phyloP scores from a whole-genome alignment of 2,329 filamentous ascomycete genomes.

The Aspergillus sp. region DNA sequence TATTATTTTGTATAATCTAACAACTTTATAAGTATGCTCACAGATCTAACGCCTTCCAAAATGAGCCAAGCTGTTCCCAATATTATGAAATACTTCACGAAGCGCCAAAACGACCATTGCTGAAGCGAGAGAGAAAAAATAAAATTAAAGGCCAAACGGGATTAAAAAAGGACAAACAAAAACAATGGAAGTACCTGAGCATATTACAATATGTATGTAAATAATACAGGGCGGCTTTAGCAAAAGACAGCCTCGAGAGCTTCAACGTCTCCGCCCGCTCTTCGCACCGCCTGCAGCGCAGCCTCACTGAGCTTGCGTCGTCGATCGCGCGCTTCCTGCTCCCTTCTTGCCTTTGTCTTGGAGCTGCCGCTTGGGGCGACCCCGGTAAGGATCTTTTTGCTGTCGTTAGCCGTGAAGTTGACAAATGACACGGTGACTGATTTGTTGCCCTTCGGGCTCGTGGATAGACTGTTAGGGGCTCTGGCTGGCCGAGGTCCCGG shows the following conservation, averaged over 20 bases:
- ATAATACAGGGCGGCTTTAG: constrained; percentile 21
- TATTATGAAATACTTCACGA: background rate
- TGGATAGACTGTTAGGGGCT: constrained; percentile 22
- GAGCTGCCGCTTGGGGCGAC: constrained; percentile 88
- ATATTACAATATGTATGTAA: constrained; percentile 12
- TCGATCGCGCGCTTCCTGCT: constrained; percentile 82
- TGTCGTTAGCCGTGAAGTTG: constrained; percentile 84
- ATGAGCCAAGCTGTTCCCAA: constrained; percentile 4
- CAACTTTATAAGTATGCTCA: constrained; percentile 3
- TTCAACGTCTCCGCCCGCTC: constrained; percentile 48
- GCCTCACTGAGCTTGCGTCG: constrained; percentile 51
- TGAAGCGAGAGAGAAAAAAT: constrained; percentile 24
- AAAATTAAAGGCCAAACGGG: background rate
- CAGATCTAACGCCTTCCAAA: constrained; percentile 9
- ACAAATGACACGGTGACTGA: constrained; percentile 67
- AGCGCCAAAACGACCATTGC: constrained; percentile 28
- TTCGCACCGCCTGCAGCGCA: constrained; percentile 44
- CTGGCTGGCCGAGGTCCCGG: constrained; percentile 35
- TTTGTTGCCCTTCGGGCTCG: constrained; percentile 34
- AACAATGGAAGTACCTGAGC: constrained; percentile 11
- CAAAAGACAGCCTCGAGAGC: constrained; percentile 43
- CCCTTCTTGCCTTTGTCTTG: constrained; percentile 91
- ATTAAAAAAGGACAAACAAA: constrained; percentile 4
- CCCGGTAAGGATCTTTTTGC: constrained; percentile 75
- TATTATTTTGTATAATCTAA: background rate